phyloP scores from a whole-genome alignment of 768 basidiomycete genomes.

The Termitomyces sp. region DNA sequence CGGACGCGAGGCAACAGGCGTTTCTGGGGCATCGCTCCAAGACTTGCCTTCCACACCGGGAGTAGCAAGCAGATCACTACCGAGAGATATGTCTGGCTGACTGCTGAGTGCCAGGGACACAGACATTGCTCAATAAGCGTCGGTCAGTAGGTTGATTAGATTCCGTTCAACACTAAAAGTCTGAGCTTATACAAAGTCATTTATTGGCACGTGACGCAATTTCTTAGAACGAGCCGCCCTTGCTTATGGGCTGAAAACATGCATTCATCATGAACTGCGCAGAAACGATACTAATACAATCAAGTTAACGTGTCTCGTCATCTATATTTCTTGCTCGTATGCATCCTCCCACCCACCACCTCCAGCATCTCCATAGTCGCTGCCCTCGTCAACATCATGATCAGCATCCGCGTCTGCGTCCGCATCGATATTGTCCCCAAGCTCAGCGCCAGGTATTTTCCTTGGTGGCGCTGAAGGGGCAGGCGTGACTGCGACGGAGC shows the following conservation, averaged over 20 bases:
- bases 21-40: constrained; percentile 41
- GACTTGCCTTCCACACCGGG: constrained; percentile 42
- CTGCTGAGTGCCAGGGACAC: constrained; percentile 35
- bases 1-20: constrained; percentile 40
- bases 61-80: constrained; percentile 46
- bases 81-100: constrained; percentile 57
- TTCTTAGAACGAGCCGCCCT: too few relatives aligned
- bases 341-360: constrained; percentile 46
- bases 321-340: constrained; percentile 70
- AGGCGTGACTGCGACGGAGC: constrained; percentile 17
- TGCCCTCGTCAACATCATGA: constrained; percentile 36
- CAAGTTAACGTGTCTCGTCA: neutral
- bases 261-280: neutral
- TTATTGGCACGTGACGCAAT: neutral
- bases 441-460: constrained; percentile 16
- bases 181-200: neutral
- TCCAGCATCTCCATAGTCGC: constrained; percentile 49
- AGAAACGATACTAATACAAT: neutral
- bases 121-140: constrained; percentile 28
- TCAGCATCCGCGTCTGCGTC: constrained; percentile 26
- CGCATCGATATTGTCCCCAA: constrained; percentile 14
- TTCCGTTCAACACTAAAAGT: neutral
- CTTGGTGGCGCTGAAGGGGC: constrained; percentile 14
- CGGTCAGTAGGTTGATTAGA: constrained; percentile 1
- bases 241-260: neutral